Percentiles rank a stretch among this genome's conserved stretches.
These are phyloP conservation scores for Leucocoprinus leucothites DNA, from an alignment of 768 basidiomycete genomes.

Conservation along the genomic window DNA sequence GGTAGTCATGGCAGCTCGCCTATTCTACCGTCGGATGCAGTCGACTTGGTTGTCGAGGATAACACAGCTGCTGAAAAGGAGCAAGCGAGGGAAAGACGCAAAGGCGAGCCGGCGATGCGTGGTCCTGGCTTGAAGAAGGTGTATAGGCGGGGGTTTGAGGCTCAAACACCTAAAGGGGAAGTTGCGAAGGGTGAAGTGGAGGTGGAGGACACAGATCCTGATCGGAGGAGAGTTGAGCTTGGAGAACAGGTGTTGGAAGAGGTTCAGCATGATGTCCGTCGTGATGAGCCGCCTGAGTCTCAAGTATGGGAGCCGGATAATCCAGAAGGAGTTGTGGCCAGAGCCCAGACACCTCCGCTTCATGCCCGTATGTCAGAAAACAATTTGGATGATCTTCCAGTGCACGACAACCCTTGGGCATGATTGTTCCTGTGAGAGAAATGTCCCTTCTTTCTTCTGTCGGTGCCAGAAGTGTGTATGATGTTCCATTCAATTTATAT, in stretches of 20 bases:
- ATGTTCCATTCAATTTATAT: not conserved
- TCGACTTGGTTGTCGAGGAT: constrained; percentile 86
- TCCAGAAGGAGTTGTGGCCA: constrained; percentile 16
- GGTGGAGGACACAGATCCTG: constrained; percentile 23
- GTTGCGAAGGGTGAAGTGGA: constrained; percentile 38
- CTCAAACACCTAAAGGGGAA: constrained; percentile 29
- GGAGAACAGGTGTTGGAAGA: constrained; percentile 37
- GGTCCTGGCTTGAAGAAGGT: constrained; percentile 46
- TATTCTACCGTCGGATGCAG: constrained; percentile 65
- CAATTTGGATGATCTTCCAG: constrained; percentile 8
- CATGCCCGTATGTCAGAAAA: constrained; percentile 7
- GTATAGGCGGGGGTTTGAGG: constrained; percentile 47
- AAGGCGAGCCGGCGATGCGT: constrained; percentile 55
- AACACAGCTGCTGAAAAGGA: constrained; percentile 49
- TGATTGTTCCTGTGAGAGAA: constrained; percentile 4
- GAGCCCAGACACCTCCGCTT: constrained; percentile 12
- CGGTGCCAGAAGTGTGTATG: not conserved
- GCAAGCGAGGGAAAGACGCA: constrained; percentile 49
- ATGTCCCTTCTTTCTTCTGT: not conserved
- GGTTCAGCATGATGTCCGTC: constrained; percentile 28
- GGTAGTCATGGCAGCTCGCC: constrained; percentile 17
- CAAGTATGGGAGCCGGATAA: constrained; percentile 18
- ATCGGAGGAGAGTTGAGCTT: constrained; percentile 31
- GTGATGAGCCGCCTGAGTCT: not conserved
- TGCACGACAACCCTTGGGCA: constrained; percentile 20